Evolutionary conservation across 139 green algal species (phyloP), one percentile per base, ranked within the genome.

Genomic region (Pleodorina starrii): DNA sequence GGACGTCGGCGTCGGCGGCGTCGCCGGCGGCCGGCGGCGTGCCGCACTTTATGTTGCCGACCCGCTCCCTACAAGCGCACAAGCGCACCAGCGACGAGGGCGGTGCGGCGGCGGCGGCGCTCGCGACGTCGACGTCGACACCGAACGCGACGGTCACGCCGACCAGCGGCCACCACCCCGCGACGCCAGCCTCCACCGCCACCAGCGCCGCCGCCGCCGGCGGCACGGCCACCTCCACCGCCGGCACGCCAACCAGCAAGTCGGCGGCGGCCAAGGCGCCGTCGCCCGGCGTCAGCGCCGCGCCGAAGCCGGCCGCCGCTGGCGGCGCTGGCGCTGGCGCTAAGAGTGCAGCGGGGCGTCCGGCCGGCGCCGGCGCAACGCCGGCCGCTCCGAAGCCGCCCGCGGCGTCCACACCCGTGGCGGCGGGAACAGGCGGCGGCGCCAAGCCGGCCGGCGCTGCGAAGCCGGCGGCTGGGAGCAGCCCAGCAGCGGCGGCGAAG

Each of bases 1-100:
- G 17, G 69, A 4, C 69, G 40, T 3, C 69, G 40, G 35, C 69
- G 32, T 10, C 72, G 44, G 14, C 36, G 40, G 17, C 69, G 69
- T 27, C 69, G 25, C 4, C 76, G 0, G 0, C 79, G 4, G 57
- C 38, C 79, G 23, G 44, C 60, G 27, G 25, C 80, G 21, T 88
- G 17, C 82, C 82, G 32, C 82, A 71, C 46, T 88, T 88, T 63
- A 88, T 88, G 82, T 6, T 80, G 19, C 66, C 66, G 40, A 88
- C 82, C 23, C 66, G 66, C n/a, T 79, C 82, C 82, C 17, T 63
- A 35, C 32, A 23, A n/a, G 82, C 82, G 11, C 82, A 88, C 63
- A 71, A 44, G 12, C 82, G 82, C n/a, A 48, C 82, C 23, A 88
- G 82, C 66, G 82, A 88, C 7, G 82, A 88, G 3, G 82, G 66